Percentiles rank a stretch among this genome's conserved stretches.
Evolutionary conservation across 441 rosid genomes (phyloP).

Genomic region (Viola pubescens): DNA sequence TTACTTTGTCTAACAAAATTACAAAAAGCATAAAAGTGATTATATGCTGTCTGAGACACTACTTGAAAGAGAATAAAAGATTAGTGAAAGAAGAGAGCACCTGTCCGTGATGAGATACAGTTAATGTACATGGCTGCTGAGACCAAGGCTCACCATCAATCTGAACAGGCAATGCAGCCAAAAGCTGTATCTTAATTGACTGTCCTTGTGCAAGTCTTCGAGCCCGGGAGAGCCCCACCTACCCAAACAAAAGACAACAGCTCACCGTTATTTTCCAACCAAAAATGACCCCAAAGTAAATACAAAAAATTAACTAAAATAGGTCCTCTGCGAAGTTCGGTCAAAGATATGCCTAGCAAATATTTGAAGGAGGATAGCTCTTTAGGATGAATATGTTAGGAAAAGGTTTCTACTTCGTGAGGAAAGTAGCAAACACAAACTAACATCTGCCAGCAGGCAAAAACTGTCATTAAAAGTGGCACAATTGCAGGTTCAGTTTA

Average conservation of each 20-base stretch:
- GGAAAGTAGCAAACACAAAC: no score
- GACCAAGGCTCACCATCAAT: slow-evolving; percentile 97
- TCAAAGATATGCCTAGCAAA: no score
- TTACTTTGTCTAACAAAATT: no score
- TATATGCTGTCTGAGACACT: no score
- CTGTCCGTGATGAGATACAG: slow-evolving; percentile 92
- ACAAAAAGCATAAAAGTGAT: no score
- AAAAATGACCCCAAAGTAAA: neutral
- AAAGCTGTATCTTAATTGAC: slow-evolving; percentile 77
- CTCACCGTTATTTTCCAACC: slow-evolving; percentile 1
- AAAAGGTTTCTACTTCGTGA: no score
- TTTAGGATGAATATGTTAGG: no score
- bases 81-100: slow-evolving; percentile 34
- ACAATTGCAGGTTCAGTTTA: no score
- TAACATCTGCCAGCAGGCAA: no score
- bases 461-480: no score
- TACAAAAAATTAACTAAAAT: neutral
- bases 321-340: no score
- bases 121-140: slow-evolving; percentile 74
- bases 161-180: slow-evolving; percentile 79
- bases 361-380: no score
- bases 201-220: slow-evolving; percentile 93
- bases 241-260: slow-evolving; percentile 14
- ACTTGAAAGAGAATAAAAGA: neutral
- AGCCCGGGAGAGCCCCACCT: slow-evolving; percentile 98